These are phyloP conservation scores for Populus hybrid DNA, from an alignment of 441 rosid species.

Conservation along the genomic window DNA sequence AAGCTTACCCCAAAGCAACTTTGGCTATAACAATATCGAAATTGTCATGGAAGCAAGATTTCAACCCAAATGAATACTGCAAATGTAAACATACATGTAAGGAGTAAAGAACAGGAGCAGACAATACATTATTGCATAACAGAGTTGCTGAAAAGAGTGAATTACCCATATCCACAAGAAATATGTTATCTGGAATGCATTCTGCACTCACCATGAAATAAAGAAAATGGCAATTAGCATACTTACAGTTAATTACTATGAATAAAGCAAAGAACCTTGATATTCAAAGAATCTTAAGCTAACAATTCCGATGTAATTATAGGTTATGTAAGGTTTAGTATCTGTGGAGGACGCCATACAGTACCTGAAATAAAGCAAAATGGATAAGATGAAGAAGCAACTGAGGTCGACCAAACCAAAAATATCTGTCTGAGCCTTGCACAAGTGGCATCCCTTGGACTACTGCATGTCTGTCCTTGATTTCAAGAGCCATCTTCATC, in stretches of 20 bases:
- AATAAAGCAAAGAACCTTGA: background rate
- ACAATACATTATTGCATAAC: background rate
- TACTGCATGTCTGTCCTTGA: slow-evolving; percentile 81
- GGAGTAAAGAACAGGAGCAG: background rate
- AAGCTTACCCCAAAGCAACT: slow-evolving; percentile 64
- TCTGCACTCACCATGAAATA: slow-evolving; percentile 38
- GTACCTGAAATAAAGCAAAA: slow-evolving; percentile 86
- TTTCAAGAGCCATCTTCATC: slow-evolving; percentile 87
- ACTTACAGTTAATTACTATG: background rate
- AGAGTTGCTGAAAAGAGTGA: slow-evolving; percentile 6
- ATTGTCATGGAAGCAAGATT: slow-evolving; percentile 71
- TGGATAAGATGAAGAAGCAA: slow-evolving; percentile 78
- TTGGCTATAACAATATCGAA: slow-evolving; percentile 49
- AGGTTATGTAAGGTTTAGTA: background rate
- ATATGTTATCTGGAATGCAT: slow-evolving; percentile 93
- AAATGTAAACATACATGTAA: slow-evolving; percentile 1
- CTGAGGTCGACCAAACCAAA: slow-evolving; percentile 79
- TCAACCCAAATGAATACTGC: slow-evolving; percentile 66
- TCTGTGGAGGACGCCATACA: background rate
- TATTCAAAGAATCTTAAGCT: background rate
- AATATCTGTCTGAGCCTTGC: slow-evolving; percentile 74
- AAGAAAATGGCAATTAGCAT: background rate
- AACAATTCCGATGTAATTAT: background rate
- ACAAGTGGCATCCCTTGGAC: slow-evolving; percentile 98
- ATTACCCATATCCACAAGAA: slow-evolving; percentile 96